phyloP scores from a whole-genome alignment of 2,329 filamentous ascomycete species.

The Aspergillus fischeri region DNA sequence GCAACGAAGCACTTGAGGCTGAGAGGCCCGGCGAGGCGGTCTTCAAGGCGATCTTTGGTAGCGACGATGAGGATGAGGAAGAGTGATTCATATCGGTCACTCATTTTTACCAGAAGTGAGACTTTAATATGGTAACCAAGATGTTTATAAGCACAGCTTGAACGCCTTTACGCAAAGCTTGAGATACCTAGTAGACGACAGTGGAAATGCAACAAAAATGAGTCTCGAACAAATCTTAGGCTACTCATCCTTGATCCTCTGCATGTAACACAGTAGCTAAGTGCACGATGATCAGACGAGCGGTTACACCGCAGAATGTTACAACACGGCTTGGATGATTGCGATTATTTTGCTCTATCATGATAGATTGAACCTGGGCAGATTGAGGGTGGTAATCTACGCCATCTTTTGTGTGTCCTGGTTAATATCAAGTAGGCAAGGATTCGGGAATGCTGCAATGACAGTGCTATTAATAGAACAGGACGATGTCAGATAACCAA shows the following conservation, averaged over 20 bases:
- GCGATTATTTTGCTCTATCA: neutral
- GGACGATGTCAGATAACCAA: neutral
- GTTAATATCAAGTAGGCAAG: too few species aligned
- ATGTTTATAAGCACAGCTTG: too few species aligned
- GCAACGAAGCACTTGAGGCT: conserved; percentile 73
- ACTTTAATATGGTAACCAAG: too few species aligned
- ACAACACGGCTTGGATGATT: conserved; percentile 2
- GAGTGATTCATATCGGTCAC: conserved; percentile 10
- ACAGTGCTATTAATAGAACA: neutral
- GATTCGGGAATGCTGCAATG: too few species aligned
- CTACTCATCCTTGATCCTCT: neutral
- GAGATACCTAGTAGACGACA: neutral
- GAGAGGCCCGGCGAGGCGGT: conserved; percentile 73
- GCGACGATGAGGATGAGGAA: conserved; percentile 67
- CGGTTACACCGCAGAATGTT: conserved; percentile 7
- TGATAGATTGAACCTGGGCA: neutral
- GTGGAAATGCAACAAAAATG: neutral
- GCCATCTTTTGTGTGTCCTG: too few species aligned
- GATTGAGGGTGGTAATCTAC: neutral
- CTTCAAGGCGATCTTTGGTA: conserved; percentile 90
- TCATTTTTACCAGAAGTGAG: neutral
- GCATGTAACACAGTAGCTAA: neutral
- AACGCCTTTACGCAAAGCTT: too few species aligned
- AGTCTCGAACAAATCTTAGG: neutral
- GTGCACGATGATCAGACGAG: neutral